Conservation (phyloP, 1,139 yeast genomes). For the Taphrina populina region DNA sequence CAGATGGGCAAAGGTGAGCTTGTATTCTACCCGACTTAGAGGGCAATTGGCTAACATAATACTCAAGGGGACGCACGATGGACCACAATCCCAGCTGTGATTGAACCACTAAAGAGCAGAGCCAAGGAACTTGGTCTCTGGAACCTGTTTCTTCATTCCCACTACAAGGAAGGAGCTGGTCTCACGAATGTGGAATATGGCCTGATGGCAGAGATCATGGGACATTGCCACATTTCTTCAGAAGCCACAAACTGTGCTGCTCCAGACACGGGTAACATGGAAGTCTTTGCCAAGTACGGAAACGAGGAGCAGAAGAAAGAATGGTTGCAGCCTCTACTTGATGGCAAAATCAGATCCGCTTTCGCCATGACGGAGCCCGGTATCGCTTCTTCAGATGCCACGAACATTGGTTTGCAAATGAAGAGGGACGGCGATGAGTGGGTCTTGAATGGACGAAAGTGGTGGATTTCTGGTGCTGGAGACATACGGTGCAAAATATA, state of each 20-base stretch:
- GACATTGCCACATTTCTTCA: conserved; percentile 42
- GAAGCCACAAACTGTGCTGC: conserved; percentile 61
- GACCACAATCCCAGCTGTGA: conserved; percentile 53
- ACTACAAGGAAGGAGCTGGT: conserved; percentile 63
- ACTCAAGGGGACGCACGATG: conserved; percentile 53
- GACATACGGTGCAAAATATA: conserved; percentile 62
- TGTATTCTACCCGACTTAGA: not conserved
- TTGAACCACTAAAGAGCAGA: conserved; percentile 56
- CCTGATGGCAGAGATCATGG: conserved; percentile 67
- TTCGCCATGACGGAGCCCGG: conserved; percentile 72
- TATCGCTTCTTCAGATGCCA: conserved; percentile 65
- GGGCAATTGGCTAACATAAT: not conserved
- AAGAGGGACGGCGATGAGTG: conserved; percentile 52
- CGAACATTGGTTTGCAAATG: conserved; percentile 60
- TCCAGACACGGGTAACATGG: conserved; percentile 79
- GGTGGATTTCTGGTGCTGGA: conserved; percentile 78
- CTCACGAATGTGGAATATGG: conserved; percentile 68
- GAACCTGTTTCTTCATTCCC: conserved; percentile 63
- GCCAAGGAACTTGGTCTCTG: conserved; percentile 61
- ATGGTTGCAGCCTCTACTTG: conserved; percentile 59
- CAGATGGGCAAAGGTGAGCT: conserved; percentile 46
- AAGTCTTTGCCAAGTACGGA: conserved; percentile 63
- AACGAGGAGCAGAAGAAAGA: conserved; percentile 53
- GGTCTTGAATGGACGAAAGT: conserved; percentile 64
- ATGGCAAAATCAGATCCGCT: conserved; percentile 64